phyloP scores from a whole-genome alignment of 257 asterid species.

The Cynanchum wilfordii region DNA sequence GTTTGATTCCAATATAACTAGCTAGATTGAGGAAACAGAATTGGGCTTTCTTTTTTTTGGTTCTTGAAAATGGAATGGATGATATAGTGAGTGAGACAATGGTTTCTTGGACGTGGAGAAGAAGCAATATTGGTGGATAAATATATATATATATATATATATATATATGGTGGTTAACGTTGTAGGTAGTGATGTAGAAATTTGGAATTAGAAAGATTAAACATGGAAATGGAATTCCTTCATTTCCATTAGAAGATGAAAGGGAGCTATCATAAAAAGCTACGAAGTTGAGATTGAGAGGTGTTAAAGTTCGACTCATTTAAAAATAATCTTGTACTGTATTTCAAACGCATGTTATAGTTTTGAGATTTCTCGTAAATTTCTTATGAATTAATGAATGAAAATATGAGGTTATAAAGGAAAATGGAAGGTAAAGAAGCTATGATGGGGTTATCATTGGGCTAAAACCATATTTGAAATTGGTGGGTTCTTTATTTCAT shows the following conservation, averaged over 20 bases:
- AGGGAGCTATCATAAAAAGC: slow-evolving; percentile 43
- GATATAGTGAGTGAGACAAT: not conserved
- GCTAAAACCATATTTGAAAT: slow-evolving; percentile 12
- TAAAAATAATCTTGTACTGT: too few relatives aligned
- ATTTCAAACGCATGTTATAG: too few relatives aligned
- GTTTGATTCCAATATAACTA: not conserved
- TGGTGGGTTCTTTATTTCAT: not conserved
- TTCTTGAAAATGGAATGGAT: not conserved
- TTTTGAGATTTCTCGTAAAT: too few relatives aligned
- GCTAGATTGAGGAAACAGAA: not conserved
- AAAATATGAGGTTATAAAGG: too few relatives aligned
- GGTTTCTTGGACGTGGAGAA: slow-evolving; percentile 22
- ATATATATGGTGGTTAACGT: slow-evolving; percentile 20
- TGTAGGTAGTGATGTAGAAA: slow-evolving; percentile 25
- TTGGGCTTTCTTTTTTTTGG: not conserved
- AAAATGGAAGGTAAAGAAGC: too few relatives aligned
- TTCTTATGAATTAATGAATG: too few relatives aligned
- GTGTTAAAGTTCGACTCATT: too few relatives aligned
- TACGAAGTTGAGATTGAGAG: too few relatives aligned
- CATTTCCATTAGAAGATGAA: slow-evolving; percentile 24
- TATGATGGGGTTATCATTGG: slow-evolving; percentile 1
- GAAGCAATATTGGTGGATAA: slow-evolving; percentile 34
- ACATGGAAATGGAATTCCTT: not conserved
- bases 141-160: too few relatives aligned
- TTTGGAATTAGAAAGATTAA: slow-evolving; percentile 6